These are phyloP conservation scores for Cerrena zonata DNA, from an alignment of 1,284 basidiomycete genomes.

Conservation along the genomic window DNA sequence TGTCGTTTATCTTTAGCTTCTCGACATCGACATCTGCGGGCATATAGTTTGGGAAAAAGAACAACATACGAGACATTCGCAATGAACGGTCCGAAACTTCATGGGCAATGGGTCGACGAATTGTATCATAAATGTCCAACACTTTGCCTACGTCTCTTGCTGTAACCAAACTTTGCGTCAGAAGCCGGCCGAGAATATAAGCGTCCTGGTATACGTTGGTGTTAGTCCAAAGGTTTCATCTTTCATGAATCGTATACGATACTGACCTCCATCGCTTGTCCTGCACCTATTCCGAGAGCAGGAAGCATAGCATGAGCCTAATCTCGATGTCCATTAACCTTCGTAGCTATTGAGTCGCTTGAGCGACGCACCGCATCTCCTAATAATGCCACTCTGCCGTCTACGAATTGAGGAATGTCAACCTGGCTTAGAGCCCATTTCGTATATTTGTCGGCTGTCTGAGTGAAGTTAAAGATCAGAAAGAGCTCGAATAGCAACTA, in stretches of 20 bases:
- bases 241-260: too few relatives aligned
- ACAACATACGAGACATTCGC: background rate
- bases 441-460: too few relatives aligned
- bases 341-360: background rate
- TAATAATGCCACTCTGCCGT: constrained; percentile 34
- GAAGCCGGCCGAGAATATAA: background rate
- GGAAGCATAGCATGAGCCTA: constrained; percentile 50
- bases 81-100: background rate
- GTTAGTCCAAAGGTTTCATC: too few relatives aligned
- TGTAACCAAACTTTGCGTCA: background rate
- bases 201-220: constrained; percentile 1
- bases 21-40: background rate
- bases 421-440: constrained; percentile 42
- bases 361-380: constrained; percentile 39
- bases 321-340: background rate
- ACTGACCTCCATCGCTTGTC: constrained; percentile 51
- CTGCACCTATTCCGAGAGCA: constrained; percentile 48
- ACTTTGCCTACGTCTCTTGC: background rate
- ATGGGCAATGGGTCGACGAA: background rate
- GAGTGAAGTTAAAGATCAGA: background rate
- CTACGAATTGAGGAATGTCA: constrained; percentile 33
- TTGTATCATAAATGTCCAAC: background rate
- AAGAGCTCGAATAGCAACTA: too few relatives aligned
- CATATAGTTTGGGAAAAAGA: background rate
- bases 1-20: background rate